Conservation (phyloP, 192 early-diverging fungal species). For the Gigaspora rosea region DNA sequence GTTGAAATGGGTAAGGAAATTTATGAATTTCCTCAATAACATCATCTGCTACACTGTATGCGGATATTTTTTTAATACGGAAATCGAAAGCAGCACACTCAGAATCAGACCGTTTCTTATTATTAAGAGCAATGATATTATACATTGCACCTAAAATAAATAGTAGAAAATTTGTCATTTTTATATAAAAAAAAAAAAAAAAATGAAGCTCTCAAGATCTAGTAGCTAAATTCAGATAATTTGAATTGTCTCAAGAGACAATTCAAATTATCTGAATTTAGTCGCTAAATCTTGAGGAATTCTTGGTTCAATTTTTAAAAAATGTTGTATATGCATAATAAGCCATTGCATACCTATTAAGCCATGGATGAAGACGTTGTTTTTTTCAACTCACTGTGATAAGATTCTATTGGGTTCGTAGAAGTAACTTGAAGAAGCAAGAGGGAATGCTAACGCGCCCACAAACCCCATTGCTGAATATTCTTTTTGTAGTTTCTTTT, state of each 20-base stretch:
- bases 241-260: too few species aligned
- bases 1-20: neutral
- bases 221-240: too few species aligned
- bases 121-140: neutral
- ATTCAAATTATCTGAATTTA: too few species aligned
- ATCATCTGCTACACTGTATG: neutral
- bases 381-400: constrained; percentile 16
- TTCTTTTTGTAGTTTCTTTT: constrained; percentile 22
- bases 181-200: too few species aligned
- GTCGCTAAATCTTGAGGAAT: too few species aligned
- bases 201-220: too few species aligned
- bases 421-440: constrained; percentile 32
- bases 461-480: constrained; percentile 25
- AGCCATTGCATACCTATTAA: constrained; percentile 14
- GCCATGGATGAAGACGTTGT: neutral
- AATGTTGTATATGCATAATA: neutral
- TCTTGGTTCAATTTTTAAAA: neutral
- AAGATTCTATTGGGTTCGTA: too few species aligned
- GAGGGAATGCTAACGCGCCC: constrained; percentile 22
- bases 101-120: neutral
- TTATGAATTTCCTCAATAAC: constrained; percentile 6
- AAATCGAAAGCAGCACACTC: neutral
- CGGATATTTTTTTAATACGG: neutral
- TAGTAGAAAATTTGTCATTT: too few species aligned
- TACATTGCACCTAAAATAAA: neutral